Base-by-base conservation (phyloP, 2,329 filamentous ascomycete genomes). In the Ambrosiella beaveri region DNA sequence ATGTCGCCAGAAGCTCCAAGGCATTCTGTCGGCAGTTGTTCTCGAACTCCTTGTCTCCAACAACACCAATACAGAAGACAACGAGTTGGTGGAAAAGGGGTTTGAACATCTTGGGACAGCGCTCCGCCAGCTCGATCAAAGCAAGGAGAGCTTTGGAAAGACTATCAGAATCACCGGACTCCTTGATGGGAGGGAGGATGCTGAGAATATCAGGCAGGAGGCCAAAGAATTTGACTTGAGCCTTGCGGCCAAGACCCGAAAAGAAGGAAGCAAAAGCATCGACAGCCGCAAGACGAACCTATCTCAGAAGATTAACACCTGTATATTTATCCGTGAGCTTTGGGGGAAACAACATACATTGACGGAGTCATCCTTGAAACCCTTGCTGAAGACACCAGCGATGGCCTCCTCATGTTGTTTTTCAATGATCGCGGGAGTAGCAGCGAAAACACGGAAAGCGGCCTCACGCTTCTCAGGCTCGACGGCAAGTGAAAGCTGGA, bases 61-160 rank as follows among this genome's bases (percentile, higher is more conserved):
- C 87, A 59, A 97, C 89, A 6, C 87, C 88, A 61, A 97, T 83
- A 68, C 85, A 91, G 71, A 98, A 96, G 64, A 87, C 84, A 56
- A 97, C 91, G 3, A 98, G 77, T 66, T 88, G 90, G 67, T 86
- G 85, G 74, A 98, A 98, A n/a, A 95, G 76, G 17, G 79, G 79
- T 72, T 93, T 95, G 74, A 98, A 98, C 90, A 97, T 97, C 72
- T 93, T 94, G 19, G 91, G 89, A 19, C 88, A 86, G n/a, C 85
- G 80, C 71, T 97, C 93, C 44, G 93, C 93, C 58, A 98, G 78
- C 63, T 97, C 93, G 65, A 98, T 96, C 53, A 98, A 78, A 27
- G 91, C 85, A 58, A 96, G 75, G 47, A 98, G 81, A 19, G 90
- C 90, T 67, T 89, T 89, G 63, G 88, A 91, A 13, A 98, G 80